These are phyloP conservation scores for Erodium texanum DNA, from an alignment of 441 rosid genomes.

Conservation along the genomic window DNA sequence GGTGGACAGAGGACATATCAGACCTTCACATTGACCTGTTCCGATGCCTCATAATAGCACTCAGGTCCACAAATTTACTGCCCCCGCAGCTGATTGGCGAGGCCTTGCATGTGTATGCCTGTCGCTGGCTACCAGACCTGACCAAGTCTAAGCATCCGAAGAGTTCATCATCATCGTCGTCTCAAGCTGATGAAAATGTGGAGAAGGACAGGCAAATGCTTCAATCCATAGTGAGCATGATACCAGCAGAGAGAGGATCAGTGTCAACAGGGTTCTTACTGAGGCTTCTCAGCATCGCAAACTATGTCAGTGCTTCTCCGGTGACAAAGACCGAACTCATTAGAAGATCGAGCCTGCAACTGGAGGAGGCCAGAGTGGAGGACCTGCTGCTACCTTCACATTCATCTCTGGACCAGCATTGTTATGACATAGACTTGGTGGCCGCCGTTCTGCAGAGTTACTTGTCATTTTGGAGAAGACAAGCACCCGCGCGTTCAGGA, in stretches of 20 bases:
- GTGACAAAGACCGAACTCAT: conserved; percentile 63
- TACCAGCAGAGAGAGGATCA: conserved; percentile 79
- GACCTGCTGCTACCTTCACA: conserved; percentile 63
- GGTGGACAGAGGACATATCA: conserved; percentile 98
- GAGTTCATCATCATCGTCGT: no score
- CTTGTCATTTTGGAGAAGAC: conserved; percentile 52
- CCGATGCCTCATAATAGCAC: conserved; percentile 57
- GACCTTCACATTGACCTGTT: conserved; percentile 86
- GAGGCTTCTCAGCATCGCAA: conserved; percentile 74
- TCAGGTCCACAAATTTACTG: conserved; percentile 50
- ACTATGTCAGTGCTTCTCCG: conserved; percentile 54
- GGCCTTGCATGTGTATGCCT: conserved; percentile 89
- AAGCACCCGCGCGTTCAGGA: conserved; percentile 21
- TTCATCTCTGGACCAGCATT: conserved; percentile 33
- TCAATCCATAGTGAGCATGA: conserved; percentile 67
- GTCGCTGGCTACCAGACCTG: conserved; percentile 83
- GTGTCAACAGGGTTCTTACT: conserved; percentile 76
- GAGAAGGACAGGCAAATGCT: conserved; percentile 50
- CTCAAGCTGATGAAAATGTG: conserved; percentile 29
- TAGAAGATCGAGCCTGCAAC: conserved; percentile 60
- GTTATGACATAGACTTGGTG: conserved; percentile 64
- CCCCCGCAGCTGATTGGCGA: conserved; percentile 88
- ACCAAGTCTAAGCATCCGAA: conserved; percentile 13
- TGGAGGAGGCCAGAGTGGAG: conserved; percentile 59
- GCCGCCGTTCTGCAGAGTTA: conserved; percentile 55